Base-by-base conservation (phyloP, 805 yeast genomes). In the Kluyveromyces nonfermentans region DNA sequence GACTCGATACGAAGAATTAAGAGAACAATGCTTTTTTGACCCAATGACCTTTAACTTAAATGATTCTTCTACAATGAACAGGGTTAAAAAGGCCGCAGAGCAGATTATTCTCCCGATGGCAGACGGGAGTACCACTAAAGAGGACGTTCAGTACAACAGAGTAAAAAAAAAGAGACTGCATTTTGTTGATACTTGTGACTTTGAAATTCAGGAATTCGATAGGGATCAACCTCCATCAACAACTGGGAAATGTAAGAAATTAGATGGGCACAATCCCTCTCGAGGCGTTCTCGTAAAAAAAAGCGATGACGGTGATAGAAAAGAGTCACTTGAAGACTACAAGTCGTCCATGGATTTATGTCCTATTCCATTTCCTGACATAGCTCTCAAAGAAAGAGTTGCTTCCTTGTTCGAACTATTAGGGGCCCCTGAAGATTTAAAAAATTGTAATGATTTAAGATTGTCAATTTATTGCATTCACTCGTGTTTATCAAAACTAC, bases 291-390 rank as follows among this genome's bases (percentile, higher is more conserved):
- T 36, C 18, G n/a, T 33, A 9, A 18, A 16, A 14, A 33, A 33
- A 33, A 7, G 9, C 9, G 12, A 14, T 14, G 14, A 30, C 10
- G 33, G 33, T 14, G 18, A 7, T 7, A 16, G 6, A 5, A 33
- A 33, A 18, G 20, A 10, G 8, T 33, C n/a, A 12, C 4, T 18
- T 3, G 7, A 33, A 18, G 20, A 33, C 8, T 9, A 6, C 35
- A 33, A 10, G 3, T 3, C 8, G 9, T 18, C n/a, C 10, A 33
- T 16, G n/a, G 20, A 33, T 3, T 16, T 38, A 9, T 33, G 41
- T 4, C 41, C 41, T 7, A 22, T 38, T 17, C 41, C 41, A 9
- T 38, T 38, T 18, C 41, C 41, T 15, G 41, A 38, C 18, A 4
- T 31, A 2, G 16, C 35, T 12, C 41, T 38, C 4, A 38, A 38